phyloP scores from a whole-genome alignment of 2,329 filamentous ascomycete species.

The Clarireedia homoeocarpa region DNA sequence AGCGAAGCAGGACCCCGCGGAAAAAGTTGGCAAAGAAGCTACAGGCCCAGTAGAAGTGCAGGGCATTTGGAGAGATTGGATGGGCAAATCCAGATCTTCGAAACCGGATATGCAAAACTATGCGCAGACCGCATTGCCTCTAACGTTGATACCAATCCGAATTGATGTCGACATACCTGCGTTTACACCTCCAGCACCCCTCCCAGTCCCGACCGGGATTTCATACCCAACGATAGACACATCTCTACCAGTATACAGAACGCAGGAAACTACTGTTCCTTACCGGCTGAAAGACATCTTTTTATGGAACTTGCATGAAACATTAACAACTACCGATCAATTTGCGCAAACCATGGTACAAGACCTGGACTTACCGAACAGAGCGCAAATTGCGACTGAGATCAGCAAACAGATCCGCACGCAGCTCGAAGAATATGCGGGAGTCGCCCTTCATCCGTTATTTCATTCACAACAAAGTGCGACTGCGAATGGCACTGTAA shows the following conservation, averaged over 20 bases:
- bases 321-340: conserved; percentile 86
- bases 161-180: conserved; percentile 89
- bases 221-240: conserved; percentile 56
- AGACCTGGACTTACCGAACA: conserved; percentile 83
- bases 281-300: conserved; percentile 94
- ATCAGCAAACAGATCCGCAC: conserved; percentile 93
- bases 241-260: conserved; percentile 68
- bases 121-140: conserved; percentile 66
- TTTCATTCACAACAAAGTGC: conserved; percentile 56
- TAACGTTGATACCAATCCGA: conserved; percentile 89
- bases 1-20: conserved; percentile 55
- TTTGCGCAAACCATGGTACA: conserved; percentile 89
- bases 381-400: conserved; percentile 59
- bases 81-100: conserved; percentile 60
- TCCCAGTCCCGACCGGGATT: conserved; percentile 54
- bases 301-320: conserved; percentile 95
- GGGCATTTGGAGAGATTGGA: conserved; percentile 93
- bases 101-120: conserved; percentile 52
- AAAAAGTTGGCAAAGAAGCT: conserved; percentile 80
- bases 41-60: conserved; percentile 72
- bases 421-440: conserved; percentile 92
- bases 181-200: conserved; percentile 58
- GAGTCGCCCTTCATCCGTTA: conserved; percentile 84
- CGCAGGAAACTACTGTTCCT: conserved; percentile 70
- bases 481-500: conserved; percentile 27